phyloP scores from a whole-genome alignment of 306 rosid genomes.

The Senna tora region DNA sequence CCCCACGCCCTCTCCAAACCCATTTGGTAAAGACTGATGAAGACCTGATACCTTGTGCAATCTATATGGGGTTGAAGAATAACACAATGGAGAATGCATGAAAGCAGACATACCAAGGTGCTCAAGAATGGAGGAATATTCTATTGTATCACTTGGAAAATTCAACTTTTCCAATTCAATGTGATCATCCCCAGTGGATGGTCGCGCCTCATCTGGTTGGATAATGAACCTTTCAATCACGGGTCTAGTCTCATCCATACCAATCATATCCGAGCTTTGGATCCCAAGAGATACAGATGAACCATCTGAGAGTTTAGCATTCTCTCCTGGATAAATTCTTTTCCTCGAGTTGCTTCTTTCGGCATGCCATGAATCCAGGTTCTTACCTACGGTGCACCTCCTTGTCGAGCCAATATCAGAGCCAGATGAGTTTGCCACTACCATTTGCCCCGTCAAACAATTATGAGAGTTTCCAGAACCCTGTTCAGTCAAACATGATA shows the following conservation, averaged over 20 bases:
- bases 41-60: conserved; percentile 41
- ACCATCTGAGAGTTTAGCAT: conserved; percentile 38
- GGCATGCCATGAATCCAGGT: conserved; percentile 31
- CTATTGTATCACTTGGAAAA: conserved; percentile 47
- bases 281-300: conserved; percentile 48
- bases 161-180: conserved; percentile 53
- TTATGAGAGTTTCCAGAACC: conserved; percentile 28
- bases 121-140: conserved; percentile 56
- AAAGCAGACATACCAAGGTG: conserved; percentile 64
- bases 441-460: conserved; percentile 39
- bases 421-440: conserved; percentile 30
- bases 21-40: conserved; percentile 63
- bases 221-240: conserved; percentile 75
- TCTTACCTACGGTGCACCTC: conserved; percentile 43
- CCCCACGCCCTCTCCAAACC: conserved; percentile 67
- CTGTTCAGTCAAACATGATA: conserved; percentile 39
- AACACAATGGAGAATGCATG: conserved; percentile 58
- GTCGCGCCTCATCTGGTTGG: conserved; percentile 55
- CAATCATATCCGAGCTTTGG: conserved; percentile 46
- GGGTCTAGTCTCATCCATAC: conserved; percentile 57
- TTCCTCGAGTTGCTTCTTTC: conserved; percentile 48
- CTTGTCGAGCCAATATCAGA: conserved; percentile 33
- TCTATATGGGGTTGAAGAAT: conserved; percentile 54
- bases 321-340: conserved; percentile 43
- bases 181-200: conserved; percentile 46